Conservation (phyloP, 1,284 basidiomycete genomes). For the Trametes hirsuta region DNA sequence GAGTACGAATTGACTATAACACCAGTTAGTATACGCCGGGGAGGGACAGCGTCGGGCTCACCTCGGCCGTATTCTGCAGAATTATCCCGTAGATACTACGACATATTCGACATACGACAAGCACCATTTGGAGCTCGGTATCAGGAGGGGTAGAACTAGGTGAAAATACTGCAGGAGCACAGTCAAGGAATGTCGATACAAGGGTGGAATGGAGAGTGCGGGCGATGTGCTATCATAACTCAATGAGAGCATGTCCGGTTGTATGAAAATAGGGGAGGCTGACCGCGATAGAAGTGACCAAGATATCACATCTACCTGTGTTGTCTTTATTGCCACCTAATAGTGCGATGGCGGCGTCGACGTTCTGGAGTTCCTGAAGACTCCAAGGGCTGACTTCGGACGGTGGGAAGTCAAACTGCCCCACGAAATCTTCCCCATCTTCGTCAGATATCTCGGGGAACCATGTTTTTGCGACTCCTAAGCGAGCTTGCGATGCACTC, state of each 20-base stretch:
- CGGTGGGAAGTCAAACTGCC: slow-evolving; percentile 25
- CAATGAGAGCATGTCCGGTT: background rate
- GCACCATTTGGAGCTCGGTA: slow-evolving; percentile 65
- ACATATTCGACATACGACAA: slow-evolving; percentile 64
- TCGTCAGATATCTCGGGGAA: slow-evolving; percentile 24
- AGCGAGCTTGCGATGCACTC: background rate
- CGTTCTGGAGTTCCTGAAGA: slow-evolving; percentile 43
- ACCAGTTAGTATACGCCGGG: background rate
- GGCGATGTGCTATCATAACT: slow-evolving; percentile 42
- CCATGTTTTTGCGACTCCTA: slow-evolving; percentile 8
- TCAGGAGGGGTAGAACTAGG: slow-evolving; percentile 59
- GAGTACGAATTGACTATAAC: slow-evolving; percentile 21
- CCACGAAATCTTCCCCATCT: slow-evolving; percentile 32
- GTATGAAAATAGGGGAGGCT: background rate
- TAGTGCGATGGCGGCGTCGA: slow-evolving; percentile 18
- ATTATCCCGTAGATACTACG: slow-evolving; percentile 69
- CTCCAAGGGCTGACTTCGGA: slow-evolving; percentile 35
- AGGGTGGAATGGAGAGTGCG: slow-evolving; percentile 74
- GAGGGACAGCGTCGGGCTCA: background rate
- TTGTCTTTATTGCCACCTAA: slow-evolving; percentile 4
- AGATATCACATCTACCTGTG: slow-evolving; percentile 12
- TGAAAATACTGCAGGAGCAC: slow-evolving; percentile 80
- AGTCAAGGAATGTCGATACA: slow-evolving; percentile 83
- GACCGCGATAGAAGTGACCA: slow-evolving; percentile 25
- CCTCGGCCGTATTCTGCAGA: slow-evolving; percentile 27